phyloP scores from a whole-genome alignment of 371 early-diverging fungal species.

The Ordospora colligata region DNA sequence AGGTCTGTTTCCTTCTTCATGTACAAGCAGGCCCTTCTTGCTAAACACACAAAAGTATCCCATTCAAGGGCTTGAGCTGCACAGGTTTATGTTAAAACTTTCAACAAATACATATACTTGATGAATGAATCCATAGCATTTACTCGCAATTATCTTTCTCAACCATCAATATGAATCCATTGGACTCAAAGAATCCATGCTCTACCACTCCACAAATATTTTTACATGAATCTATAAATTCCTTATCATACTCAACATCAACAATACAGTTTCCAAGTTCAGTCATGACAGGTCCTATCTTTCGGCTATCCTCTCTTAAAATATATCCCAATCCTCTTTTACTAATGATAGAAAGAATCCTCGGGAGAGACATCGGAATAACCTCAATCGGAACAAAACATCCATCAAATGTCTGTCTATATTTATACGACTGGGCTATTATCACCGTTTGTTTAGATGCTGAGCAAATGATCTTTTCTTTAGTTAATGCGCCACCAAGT shows the following conservation, averaged over 20 bases:
- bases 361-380: slow-evolving; percentile 23
- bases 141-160: not conserved
- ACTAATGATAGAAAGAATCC: slow-evolving; percentile 1
- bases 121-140: not conserved
- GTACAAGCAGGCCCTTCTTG: slow-evolving; percentile 32
- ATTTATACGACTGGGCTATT: slow-evolving; percentile 48
- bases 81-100: not conserved
- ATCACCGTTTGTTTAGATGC: slow-evolving; percentile 42
- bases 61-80: not conserved
- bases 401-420: slow-evolving; percentile 34
- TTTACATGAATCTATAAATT: slow-evolving; percentile 36
- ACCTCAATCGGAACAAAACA: slow-evolving; percentile 55
- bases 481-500: slow-evolving; percentile 49
- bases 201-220: slow-evolving; percentile 55
- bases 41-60: slow-evolving; percentile 47
- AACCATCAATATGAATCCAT: slow-evolving; percentile 2
- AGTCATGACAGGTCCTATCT: slow-evolving; percentile 42
- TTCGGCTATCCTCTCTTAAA: not conserved
- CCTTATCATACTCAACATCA: slow-evolving; percentile 41
- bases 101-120: not conserved
- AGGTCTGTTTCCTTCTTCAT: slow-evolving; percentile 43
- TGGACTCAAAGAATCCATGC: slow-evolving; percentile 48
- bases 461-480: slow-evolving; percentile 49
- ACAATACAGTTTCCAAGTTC: slow-evolving; percentile 55
- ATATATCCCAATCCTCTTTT: not conserved